Percentiles rank a stretch among this genome's conserved stretches.
Conservation (phyloP, 257 asterid species). For the Solanum sitiens region DNA sequence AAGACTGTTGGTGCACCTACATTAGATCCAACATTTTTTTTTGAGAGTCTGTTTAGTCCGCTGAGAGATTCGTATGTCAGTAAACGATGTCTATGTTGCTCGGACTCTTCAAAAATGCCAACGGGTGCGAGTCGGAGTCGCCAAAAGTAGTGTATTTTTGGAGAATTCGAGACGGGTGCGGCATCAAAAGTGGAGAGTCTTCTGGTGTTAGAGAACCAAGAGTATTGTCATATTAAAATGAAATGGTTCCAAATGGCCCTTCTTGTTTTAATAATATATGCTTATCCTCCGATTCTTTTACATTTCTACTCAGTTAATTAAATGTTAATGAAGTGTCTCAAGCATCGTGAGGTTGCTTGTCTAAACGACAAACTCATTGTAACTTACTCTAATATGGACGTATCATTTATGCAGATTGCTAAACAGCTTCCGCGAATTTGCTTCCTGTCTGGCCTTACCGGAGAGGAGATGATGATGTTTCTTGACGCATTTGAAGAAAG, state of each 20-base stretch:
- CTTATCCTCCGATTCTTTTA: neutral
- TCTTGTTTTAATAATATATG: neutral
- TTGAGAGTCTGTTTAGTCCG: neutral
- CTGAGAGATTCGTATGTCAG: neutral
- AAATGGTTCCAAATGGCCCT: neutral
- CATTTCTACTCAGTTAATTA: neutral
- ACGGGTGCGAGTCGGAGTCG: no score
- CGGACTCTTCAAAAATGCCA: no score
- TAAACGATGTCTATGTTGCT: no score
- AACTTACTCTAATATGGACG: neutral
- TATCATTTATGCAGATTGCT: slow-evolving; percentile 47
- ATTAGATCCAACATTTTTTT: neutral
- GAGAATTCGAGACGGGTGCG: no score
- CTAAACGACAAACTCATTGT: neutral
- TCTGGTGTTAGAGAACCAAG: neutral
- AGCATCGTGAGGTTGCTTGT: neutral
- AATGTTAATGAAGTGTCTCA: neutral
- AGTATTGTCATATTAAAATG: neutral
- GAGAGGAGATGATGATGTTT: slow-evolving; percentile 99
- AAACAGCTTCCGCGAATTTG: slow-evolving; percentile 75
- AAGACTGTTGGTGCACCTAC: neutral
- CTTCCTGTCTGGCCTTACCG: slow-evolving; percentile 85
- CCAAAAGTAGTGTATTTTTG: no score
- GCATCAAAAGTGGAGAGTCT: no score
- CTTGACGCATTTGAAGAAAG: slow-evolving; percentile 76